phyloP scores from a whole-genome alignment of 73 alveolate genomes.

The Urostyla sp. region DNA sequence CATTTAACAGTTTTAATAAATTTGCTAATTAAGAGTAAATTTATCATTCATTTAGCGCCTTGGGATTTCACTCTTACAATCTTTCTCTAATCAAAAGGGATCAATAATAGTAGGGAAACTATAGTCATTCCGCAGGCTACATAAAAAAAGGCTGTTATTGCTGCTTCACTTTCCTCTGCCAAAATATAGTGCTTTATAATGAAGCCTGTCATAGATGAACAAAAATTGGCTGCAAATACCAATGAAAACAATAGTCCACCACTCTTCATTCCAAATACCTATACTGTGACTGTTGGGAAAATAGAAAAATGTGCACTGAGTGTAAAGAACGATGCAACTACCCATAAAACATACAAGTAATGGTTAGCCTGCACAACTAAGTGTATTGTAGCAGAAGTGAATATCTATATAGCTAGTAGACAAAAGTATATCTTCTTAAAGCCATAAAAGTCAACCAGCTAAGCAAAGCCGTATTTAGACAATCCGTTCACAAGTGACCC shows the following conservation, averaged over 20 bases:
- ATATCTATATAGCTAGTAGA: constrained; percentile 29
- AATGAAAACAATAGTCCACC: constrained; percentile 63
- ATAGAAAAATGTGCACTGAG: constrained; percentile 71
- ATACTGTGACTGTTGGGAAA: constrained; percentile 67
- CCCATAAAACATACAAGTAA: constrained; percentile 61
- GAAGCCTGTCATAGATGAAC: constrained; percentile 5
- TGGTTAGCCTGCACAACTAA: not conserved
- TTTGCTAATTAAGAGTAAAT: no score
- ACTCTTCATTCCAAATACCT: constrained; percentile 54
- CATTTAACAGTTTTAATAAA: no score
- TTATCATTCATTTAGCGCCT: no score
- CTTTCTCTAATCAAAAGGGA: no score
- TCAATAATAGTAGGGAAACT: no score
- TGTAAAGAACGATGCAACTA: constrained; percentile 23
- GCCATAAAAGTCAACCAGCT: constrained; percentile 67
- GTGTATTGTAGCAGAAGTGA: constrained; percentile 22
- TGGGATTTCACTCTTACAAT: no score
- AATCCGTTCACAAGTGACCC: constrained; percentile 69
- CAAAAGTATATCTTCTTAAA: constrained; percentile 35
- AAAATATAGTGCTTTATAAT: no score
- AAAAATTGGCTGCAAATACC: constrained; percentile 38
- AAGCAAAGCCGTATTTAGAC: no score
- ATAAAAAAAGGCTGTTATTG: no score
- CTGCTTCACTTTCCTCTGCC: no score
- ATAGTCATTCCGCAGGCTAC: no score